Evolutionary conservation across 768 basidiomycete species (phyloP).

Genomic region (Hemileccinum impolitum): DNA sequence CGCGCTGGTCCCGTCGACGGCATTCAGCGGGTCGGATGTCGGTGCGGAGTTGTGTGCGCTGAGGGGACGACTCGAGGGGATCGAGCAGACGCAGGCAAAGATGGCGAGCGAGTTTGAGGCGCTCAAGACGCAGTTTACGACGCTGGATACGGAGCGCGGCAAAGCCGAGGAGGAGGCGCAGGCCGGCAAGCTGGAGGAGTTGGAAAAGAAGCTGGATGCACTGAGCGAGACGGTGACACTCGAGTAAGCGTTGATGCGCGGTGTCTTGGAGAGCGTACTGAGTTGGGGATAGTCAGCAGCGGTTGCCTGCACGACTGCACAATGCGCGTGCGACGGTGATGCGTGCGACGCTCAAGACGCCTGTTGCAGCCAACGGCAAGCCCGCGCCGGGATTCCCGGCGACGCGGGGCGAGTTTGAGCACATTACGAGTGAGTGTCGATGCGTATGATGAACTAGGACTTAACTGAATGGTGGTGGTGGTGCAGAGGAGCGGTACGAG

Average conservation of each 20-base stretch:
- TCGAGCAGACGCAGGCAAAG: conserved; percentile 33
- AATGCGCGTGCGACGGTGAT: conserved; percentile 34
- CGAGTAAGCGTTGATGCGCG: conserved; percentile 25
- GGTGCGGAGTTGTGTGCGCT: conserved; percentile 17
- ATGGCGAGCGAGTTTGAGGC: conserved; percentile 31
- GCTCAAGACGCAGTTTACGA: conserved; percentile 26
- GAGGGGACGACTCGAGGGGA: conserved; percentile 25
- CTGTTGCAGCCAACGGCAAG: conserved; percentile 33
- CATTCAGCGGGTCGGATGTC: conserved; percentile 16
- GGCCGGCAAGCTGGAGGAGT: conserved; percentile 29
- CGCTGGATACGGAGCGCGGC: conserved; percentile 2
- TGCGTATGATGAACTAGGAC: no score
- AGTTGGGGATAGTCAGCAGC: conserved; percentile 27
- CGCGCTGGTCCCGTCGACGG: conserved; percentile 25
- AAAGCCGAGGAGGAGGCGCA: conserved; percentile 9
- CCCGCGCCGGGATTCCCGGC: conserved; percentile 34
- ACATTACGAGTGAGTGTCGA: conserved; percentile 42
- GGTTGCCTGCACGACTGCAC: conserved; percentile 35
- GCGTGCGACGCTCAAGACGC: conserved; percentile 32
- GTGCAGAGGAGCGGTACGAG: conserved; percentile 42
- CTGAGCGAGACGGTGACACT: conserved; percentile 30
- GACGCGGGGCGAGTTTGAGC: conserved; percentile 43
- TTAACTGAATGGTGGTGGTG: no score
- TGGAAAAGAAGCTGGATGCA: conserved; percentile 36
- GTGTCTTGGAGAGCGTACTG: not conserved